Evolutionary conservation across 805 yeast species (phyloP), one percentile per base, ranked within the genome.

Genomic region (Jamesozyma gamospora): DNA sequence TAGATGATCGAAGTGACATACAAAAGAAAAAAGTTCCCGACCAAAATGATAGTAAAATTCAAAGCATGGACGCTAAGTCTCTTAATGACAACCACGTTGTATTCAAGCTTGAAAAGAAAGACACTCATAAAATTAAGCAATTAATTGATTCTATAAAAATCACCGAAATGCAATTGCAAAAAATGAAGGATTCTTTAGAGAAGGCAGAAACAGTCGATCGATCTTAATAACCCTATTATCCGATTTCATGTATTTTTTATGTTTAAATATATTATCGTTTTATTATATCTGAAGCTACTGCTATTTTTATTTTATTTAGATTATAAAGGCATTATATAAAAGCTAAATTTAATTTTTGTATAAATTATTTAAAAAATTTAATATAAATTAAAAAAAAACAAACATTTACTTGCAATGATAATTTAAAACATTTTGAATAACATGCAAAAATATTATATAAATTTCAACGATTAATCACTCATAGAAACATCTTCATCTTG

Each of bases 1-100:
- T 83, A 34, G 67, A 69, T 30, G 63, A 63, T 42, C 65, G 73
- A 18, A 56, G 62, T 4, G 40, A 40, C 2, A 17, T n/a, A 2
- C 17, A 28, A 25, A 17, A 28, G 15, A 27, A 18, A n/a, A 26
- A 24, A 30, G 2, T 29, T 21, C 36, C 30, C 15, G 24, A 32
- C 10, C 10, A 17, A 15, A 4, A 27, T 27, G 13, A 5, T 4
- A 15, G 16, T 15, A 9, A 4, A 15, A 15, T 13, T 15, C 6
- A 12, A 13, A 30, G 12, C 15, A n/a, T 13, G 14, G 29, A 25
- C 28, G 9, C 28, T n/a, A 16, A 19, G 21, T n/a, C n/a, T 9
- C 15, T n/a, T 9, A 29, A 11, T 9, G 18, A n/a, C 11, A 19
- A 35, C 12, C 4, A 17, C 10, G 10, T 19, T 21, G 5, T 12